Percentiles rank a stretch among this genome's conserved stretches.
Evolutionary conservation across 495 filamentous ascomycete species (phyloP).

Genomic region (Platismatia glauca): DNA sequence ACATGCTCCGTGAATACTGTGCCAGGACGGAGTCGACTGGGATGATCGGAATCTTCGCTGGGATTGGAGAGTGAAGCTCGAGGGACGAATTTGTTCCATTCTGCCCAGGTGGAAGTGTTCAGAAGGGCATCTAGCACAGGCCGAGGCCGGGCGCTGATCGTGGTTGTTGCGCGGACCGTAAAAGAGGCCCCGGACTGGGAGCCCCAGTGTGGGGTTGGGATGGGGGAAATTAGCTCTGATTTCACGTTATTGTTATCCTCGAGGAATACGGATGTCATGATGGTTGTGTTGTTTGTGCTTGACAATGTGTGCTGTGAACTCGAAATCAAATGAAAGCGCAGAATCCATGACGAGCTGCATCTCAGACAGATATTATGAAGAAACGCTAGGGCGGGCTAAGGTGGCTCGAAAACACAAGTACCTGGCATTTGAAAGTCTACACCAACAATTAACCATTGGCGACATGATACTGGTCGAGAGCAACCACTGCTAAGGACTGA

Average conservation of each 20-base stretch:
- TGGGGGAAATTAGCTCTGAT: constrained; percentile 11
- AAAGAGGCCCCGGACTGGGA: constrained; percentile 12
- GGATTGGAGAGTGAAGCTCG: background rate
- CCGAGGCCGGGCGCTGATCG: constrained; percentile 12
- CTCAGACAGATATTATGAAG: background rate
- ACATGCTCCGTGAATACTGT: constrained; percentile 19
- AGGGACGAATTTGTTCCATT: constrained; percentile 26
- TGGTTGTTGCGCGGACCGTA: constrained; percentile 18
- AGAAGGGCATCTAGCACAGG: constrained; percentile 17
- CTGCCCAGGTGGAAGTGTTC: constrained; percentile 18
- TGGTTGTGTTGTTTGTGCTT: background rate
- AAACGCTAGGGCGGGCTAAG: background rate
- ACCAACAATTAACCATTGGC: no score
- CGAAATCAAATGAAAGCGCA: background rate
- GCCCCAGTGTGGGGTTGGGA: constrained; percentile 24
- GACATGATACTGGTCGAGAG: no score
- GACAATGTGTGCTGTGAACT: background rate
- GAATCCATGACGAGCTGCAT: background rate
- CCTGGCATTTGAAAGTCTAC: no score
- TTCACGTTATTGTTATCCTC: background rate
- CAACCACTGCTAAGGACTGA: no score
- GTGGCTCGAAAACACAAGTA: background rate
- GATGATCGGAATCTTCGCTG: background rate
- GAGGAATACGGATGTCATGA: background rate
- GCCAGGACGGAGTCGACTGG: constrained; percentile 4